A percentile compares a stretch with the other conserved stretches of the same genome.
phyloP scores from a whole-genome alignment of 1,139 yeast species.

The Meyerozyma sp. region DNA sequence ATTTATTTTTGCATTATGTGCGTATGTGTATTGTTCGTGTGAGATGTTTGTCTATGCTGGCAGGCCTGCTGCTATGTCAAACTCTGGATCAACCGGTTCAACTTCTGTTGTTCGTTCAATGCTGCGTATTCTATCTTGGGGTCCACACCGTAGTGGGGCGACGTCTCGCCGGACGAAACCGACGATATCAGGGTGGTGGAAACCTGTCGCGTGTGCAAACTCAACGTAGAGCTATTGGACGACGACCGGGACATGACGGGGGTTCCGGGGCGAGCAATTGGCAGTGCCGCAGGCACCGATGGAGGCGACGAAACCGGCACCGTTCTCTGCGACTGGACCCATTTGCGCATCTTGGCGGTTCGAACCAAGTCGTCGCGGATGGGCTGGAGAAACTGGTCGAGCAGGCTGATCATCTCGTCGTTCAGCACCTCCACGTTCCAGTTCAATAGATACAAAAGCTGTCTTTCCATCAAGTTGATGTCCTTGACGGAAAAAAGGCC shows the following conservation, averaged over 20 bases:
- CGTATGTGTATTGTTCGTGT: no score
- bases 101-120: constrained; percentile 1
- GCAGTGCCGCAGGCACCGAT: neutral
- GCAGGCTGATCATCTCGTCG: constrained; percentile 45
- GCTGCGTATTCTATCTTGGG: constrained; percentile 1
- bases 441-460: constrained; percentile 57
- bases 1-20: no score
- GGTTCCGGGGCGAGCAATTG: neutral
- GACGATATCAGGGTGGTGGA: neutral
- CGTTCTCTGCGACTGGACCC: constrained; percentile 2
- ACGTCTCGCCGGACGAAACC: neutral
- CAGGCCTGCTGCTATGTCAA: constrained; percentile 1
- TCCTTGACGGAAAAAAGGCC: constrained; percentile 64
- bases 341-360: constrained; percentile 31
- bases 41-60: neutral
- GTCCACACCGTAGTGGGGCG: neutral
- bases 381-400: constrained; percentile 55
- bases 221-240: neutral
- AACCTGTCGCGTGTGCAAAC: neutral
- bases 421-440: constrained; percentile 63
- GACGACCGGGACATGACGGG: neutral
- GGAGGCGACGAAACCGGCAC: neutral
- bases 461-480: constrained; percentile 77
- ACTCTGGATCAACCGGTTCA: constrained; percentile 2
- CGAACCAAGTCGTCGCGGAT: constrained; percentile 52